These are phyloP conservation scores for Globisporangium megalacanthum DNA, from an alignment of 352 stramenopile genomes.

Conservation along the genomic window DNA sequence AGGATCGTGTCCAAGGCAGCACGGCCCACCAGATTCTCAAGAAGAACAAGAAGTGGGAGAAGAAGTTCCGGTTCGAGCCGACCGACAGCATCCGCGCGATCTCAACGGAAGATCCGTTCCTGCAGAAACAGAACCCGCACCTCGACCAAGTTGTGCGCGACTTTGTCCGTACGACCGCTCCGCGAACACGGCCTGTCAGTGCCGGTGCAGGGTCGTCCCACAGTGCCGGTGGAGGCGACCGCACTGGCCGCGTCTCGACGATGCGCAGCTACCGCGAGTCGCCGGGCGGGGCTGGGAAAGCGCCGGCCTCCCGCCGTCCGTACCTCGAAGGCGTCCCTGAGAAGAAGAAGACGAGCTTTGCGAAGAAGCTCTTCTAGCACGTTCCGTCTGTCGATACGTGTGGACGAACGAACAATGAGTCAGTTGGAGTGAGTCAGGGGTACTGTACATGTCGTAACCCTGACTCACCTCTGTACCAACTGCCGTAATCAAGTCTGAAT, in stretches of 20 bases:
- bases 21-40: constrained; percentile 78
- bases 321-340: constrained; percentile 4
- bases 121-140: constrained; percentile 50
- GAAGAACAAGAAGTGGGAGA: constrained; percentile 88
- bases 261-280: constrained; percentile 10
- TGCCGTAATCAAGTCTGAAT: too few species aligned
- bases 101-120: constrained; percentile 64
- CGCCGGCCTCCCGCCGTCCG: constrained; percentile 3
- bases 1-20: constrained; percentile 65
- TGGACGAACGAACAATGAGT: background rate
- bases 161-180: constrained; percentile 30
- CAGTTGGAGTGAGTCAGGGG: background rate
- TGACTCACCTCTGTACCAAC: too few species aligned
- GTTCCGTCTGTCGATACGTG: too few species aligned
- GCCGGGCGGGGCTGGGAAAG: background rate
- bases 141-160: constrained; percentile 54
- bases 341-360: constrained; percentile 6
- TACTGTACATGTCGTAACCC: too few species aligned
- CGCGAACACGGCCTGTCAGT: constrained; percentile 4
- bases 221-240: background rate
- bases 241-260: constrained; percentile 8
- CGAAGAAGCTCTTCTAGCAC: constrained; percentile 10
- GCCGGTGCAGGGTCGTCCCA: background rate
- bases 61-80: constrained; percentile 59
- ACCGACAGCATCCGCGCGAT: constrained; percentile 38